phyloP scores from a whole-genome alignment of 1,284 basidiomycete species.

The Puccinia hordei region DNA sequence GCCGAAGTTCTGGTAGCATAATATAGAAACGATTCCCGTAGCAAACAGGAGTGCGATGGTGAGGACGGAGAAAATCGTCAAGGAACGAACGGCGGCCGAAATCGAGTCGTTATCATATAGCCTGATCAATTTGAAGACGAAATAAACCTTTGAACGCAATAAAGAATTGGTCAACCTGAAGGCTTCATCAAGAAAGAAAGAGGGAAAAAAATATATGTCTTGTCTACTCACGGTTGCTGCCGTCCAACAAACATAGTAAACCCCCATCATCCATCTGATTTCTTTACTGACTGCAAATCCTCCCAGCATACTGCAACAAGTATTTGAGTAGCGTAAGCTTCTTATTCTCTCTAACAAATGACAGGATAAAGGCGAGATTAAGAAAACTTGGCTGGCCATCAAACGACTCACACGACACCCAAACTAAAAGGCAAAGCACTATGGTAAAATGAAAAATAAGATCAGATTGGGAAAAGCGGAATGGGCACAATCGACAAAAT shows the following conservation, averaged over 20 bases:
- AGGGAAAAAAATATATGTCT: neutral
- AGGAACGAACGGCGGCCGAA: constrained; percentile 15
- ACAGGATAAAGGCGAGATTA: too few species aligned
- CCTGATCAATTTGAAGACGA: constrained; percentile 33
- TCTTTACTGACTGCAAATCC: constrained; percentile 38
- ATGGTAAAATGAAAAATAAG: neutral
- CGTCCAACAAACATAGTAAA: constrained; percentile 42
- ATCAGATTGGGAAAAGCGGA: neutral
- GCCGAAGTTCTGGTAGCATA: constrained; percentile 45
- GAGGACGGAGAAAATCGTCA: constrained; percentile 44
- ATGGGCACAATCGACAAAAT: too few species aligned
- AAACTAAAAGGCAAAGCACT: constrained; percentile 19
- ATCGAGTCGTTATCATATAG: constrained; percentile 26
- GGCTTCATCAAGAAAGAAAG: neutral
- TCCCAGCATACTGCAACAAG: constrained; percentile 28
- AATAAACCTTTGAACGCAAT: constrained; percentile 20
- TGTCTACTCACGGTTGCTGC: constrained; percentile 7
- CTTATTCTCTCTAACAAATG: too few species aligned
- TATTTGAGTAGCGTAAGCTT: neutral
- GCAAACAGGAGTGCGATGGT: constrained; percentile 31
- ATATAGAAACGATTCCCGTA: constrained; percentile 30
- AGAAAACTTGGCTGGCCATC: neutral
- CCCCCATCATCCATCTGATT: constrained; percentile 37
- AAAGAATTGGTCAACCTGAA: neutral
- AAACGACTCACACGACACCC: constrained; percentile 20